Base-by-base conservation (phyloP, 2,329 filamentous ascomycete genomes). In the Beauveria sp. region DNA sequence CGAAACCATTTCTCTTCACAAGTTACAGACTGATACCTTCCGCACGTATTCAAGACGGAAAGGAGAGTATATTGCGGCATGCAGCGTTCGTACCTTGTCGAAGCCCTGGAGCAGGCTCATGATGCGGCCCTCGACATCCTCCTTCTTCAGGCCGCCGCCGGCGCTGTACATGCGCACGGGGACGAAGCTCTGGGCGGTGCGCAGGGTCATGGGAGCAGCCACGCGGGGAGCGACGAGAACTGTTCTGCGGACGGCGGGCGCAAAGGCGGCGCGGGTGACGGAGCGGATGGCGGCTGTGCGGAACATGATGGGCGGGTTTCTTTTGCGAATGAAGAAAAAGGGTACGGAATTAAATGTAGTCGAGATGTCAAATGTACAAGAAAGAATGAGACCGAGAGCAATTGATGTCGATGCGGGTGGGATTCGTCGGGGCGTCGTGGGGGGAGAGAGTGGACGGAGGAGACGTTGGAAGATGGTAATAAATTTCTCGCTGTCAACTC, bases 31-130 rank as follows among this genome's bases (percentile, higher is more conserved):
- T 5, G 34, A 37, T 5, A 12, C 3, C 7, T 3, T 10, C 22
- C 22, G 22, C 22, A 24, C 22, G 3, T 24, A 24, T 24, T 24
- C 22, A 24, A 24, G 22, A 24, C 22, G 8, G 24, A 12, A 43
- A 43, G 4, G 8, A 9, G 76, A 92, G 90, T 9, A 7, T 14
- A 37, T 37, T 37, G 34, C 34, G 5, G 12, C 10, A 12, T 37
- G 34, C 12, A 37, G 12, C 34, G 34, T 53, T 41, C 72, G 66
- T 65, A 77, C 75, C 89, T 99, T 99, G 81, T 99, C 94, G 75
- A 97, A 99, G 76, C 92, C 93, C 80, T 92, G 89, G 77, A 99
- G 78, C 71, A 99, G 82, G 77, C 91, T 90, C 76, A 96, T 84
- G 82, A 97, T 97, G 74, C 93, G 86, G 64, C 90, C 91, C 80